Conservation (phyloP, 805 yeast genomes). For the Lipomyces yamanashiensis region DNA sequence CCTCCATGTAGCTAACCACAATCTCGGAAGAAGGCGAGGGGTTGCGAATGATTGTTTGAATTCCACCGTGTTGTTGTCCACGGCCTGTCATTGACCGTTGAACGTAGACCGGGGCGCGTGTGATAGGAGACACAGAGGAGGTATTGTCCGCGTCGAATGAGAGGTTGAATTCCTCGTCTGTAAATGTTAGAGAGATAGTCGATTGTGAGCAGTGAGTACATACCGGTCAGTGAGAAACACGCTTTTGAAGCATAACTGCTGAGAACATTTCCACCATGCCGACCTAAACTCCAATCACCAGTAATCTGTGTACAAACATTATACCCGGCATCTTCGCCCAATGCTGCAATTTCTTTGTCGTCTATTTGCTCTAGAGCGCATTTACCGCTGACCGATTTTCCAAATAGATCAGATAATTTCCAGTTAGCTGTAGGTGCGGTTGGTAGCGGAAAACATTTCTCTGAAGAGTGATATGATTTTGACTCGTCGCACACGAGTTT, state of each 20-base stretch:
- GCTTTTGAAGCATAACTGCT: conserved; percentile 40
- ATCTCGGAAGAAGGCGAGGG: conserved; percentile 50
- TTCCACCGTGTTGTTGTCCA: conserved; percentile 89
- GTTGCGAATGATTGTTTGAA: conserved; percentile 77
- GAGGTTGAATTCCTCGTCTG: conserved; percentile 24
- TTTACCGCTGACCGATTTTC: conserved; percentile 66
- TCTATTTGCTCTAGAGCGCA: conserved; percentile 48
- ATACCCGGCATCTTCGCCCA: conserved; percentile 4
- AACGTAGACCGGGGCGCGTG: conserved; percentile 66
- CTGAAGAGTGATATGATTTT: conserved; percentile 59
- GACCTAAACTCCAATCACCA: conserved; percentile 18
- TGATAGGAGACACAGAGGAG: conserved; percentile 47
- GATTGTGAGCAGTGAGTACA: not conserved
- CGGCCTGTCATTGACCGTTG: conserved; percentile 89
- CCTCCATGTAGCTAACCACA: conserved; percentile 68
- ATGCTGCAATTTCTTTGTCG: not conserved
- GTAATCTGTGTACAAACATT: conserved; percentile 26
- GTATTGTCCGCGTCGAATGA: conserved; percentile 51
- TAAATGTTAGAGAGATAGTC: not conserved
- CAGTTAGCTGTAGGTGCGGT: conserved; percentile 55
- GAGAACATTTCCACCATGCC: conserved; percentile 22
- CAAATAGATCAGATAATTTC: conserved; percentile 69
- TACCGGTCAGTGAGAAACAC: conserved; percentile 38
- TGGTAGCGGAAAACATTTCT: conserved; percentile 79
- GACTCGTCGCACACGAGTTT: conserved; percentile 72